Evolutionary conservation across 352 stramenopile species (phyloP), one percentile per base, ranked within the genome.

Genomic region (Phytophthora rubi): DNA sequence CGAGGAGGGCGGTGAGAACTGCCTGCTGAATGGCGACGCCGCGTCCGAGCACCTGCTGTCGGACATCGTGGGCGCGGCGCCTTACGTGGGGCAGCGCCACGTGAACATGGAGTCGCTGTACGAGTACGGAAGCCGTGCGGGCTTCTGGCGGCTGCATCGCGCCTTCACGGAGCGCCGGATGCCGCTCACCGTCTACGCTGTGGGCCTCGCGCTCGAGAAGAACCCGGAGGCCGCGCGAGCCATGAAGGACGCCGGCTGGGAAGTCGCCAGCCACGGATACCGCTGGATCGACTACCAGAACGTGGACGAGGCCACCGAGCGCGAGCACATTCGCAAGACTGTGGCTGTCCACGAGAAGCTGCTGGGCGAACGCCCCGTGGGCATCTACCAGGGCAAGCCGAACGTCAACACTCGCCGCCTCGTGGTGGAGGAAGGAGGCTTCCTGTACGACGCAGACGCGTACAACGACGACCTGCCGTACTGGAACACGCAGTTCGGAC

Each of bases 261-360:
- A 99, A 73, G 84, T 98, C 26, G 91, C 92, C 18, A 97, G 87
- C 56, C 96, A 98, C 76, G 96, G 97, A 9, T 98, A 98, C 71
- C 83, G 97, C 56, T 98, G 95, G 95, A 98, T 98, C 56, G 95
- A 99, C 83, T 98, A 99, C 82, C 91, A 98, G 75, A 90, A 97
- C 68, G 86, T 98, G 28, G 83, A 97, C 61, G 88, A 98, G 73
- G 82, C 85, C 49, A 96, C 89, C 2, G 94, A 98, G 75, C 81
- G 89, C 45, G 91, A 98, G 55, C 95, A 99, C 73, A 98, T 99
- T 61, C 72, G 75, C 59, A 90, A 96, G 67, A 92, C 95, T 3
- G 92, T 99, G 44, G 82, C 95, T 6, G 89, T 98, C 58, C 95
- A 98, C 63, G 81, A 97, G 64, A 85, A 94, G 28, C 60, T 99